Evolutionary conservation across 306 rosid genomes (phyloP).

Genomic region (Quercus ilex): DNA sequence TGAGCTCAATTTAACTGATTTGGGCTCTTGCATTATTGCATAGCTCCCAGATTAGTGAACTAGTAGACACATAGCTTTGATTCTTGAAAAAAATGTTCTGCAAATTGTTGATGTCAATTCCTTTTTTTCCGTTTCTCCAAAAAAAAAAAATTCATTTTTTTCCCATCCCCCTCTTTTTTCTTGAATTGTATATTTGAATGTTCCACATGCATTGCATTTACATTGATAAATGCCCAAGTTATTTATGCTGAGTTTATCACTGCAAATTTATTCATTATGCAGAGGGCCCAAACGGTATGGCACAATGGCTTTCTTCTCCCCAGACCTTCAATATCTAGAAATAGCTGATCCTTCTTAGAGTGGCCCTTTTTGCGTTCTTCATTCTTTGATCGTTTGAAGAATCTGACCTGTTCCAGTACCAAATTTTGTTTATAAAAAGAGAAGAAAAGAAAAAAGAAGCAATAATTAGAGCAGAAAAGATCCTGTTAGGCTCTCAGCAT

Average conservation of each 20-base stretch:
- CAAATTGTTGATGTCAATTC: neutral
- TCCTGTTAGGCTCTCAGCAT: neutral
- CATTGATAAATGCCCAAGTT: conserved; percentile 8
- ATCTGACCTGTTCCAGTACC: conserved; percentile 1
- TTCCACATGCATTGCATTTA: neutral
- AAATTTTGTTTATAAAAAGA: neutral
- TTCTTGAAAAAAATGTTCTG: neutral
- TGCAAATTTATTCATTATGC: conserved; percentile 34
- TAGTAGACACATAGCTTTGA: neutral
- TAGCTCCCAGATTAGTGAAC: neutral
- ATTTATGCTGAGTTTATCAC: conserved; percentile 16
- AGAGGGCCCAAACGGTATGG: conserved; percentile 66
- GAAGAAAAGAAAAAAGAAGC: neutral
- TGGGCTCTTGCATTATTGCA: neutral
- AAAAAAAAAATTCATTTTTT: neutral
- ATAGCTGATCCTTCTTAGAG: conserved; percentile 1
- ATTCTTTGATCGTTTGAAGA: neutral
- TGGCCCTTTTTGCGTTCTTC: conserved; percentile 6
- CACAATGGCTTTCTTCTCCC: conserved; percentile 66
- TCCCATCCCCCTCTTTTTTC: neutral
- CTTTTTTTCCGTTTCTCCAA: neutral
- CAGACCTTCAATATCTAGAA: conserved; percentile 47
- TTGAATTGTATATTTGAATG: neutral
- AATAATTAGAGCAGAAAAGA: neutral
- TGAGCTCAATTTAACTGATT: neutral